These are phyloP conservation scores for Coemansia sp. DNA, from an alignment of 192 early-diverging fungal species.

Conservation along the genomic window DNA sequence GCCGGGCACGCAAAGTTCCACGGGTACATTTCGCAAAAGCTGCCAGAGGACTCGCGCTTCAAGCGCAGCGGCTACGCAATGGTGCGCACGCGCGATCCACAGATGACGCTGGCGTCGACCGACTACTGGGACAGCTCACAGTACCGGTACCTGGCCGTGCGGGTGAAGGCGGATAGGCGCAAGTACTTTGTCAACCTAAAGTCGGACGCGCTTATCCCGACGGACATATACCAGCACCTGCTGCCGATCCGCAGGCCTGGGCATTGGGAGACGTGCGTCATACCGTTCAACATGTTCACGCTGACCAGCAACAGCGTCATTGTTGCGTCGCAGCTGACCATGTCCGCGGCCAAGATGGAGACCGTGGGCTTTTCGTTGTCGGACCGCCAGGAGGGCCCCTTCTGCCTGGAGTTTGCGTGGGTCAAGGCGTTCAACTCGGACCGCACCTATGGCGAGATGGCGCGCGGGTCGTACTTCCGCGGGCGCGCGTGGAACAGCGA, in stretches of 20 bases:
- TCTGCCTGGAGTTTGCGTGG: slow-evolving; percentile 83
- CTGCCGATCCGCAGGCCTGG: slow-evolving; percentile 81
- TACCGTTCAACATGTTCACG: slow-evolving; percentile 91
- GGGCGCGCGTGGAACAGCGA: slow-evolving; percentile 31
- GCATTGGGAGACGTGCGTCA: slow-evolving; percentile 86
- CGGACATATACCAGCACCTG: slow-evolving; percentile 91
- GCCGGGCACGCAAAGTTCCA: slow-evolving; percentile 63
- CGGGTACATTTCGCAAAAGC: slow-evolving; percentile 72
- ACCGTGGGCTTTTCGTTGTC: slow-evolving; percentile 85
- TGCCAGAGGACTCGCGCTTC: slow-evolving; percentile 66
- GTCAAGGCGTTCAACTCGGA: slow-evolving; percentile 83
- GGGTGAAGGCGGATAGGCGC: slow-evolving; percentile 72
- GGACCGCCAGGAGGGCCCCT: slow-evolving; percentile 76
- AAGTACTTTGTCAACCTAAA: slow-evolving; percentile 93
- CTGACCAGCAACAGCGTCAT: slow-evolving; percentile 85
- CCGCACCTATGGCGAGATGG: slow-evolving; percentile 68
- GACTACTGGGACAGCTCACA: slow-evolving; percentile 79
- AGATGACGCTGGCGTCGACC: slow-evolving; percentile 64
- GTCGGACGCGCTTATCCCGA: slow-evolving; percentile 73
- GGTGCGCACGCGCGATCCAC: slow-evolving; percentile 67
- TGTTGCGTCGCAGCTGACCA: slow-evolving; percentile 76
- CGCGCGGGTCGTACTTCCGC: slow-evolving; percentile 47
- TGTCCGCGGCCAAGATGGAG: slow-evolving; percentile 78
- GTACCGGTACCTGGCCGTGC: slow-evolving; percentile 77
- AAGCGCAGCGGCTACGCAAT: slow-evolving; percentile 89